phyloP scores from a whole-genome alignment of 441 rosid species.

The Corymbia citriodora region DNA sequence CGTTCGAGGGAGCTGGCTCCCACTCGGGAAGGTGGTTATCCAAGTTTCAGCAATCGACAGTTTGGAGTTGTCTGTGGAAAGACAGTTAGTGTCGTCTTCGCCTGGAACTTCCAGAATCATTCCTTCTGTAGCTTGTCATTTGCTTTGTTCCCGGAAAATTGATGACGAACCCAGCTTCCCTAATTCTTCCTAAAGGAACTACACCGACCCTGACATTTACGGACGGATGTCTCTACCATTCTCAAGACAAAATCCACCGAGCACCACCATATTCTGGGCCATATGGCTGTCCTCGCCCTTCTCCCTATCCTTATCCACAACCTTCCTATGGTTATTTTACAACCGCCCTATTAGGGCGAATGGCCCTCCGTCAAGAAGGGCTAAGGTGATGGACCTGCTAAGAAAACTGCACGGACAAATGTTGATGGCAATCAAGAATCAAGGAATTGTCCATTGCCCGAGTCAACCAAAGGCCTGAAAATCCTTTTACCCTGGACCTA shows the following conservation, averaged over 20 bases:
- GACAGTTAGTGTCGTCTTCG: neutral
- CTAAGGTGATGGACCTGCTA: no score
- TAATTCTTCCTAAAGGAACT: neutral
- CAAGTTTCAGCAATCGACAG: neutral
- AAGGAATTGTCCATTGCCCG: neutral
- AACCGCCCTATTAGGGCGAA: no score
- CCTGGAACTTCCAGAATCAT: neutral
- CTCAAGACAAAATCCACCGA: neutral
- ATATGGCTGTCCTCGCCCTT: neutral
- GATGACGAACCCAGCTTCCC: neutral
- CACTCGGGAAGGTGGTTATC: neutral
- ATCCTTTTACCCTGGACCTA: neutral
- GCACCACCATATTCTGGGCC: neutral
- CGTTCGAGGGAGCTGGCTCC: neutral
- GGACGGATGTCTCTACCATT: neutral
- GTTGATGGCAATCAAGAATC: no score
- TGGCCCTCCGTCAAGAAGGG: no score
- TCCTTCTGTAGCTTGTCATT: neutral
- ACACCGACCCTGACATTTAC: neutral
- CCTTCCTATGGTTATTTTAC: neutral
- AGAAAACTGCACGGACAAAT: no score
- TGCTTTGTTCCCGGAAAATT: neutral
- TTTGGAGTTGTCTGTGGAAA: neutral
- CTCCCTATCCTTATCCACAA: neutral
- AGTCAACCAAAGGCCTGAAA: neutral